A percentile compares a stretch with the other conserved stretches of the same genome.
phyloP scores from a whole-genome alignment of 106 monocot species.

The Dendrobium huoshanense region DNA sequence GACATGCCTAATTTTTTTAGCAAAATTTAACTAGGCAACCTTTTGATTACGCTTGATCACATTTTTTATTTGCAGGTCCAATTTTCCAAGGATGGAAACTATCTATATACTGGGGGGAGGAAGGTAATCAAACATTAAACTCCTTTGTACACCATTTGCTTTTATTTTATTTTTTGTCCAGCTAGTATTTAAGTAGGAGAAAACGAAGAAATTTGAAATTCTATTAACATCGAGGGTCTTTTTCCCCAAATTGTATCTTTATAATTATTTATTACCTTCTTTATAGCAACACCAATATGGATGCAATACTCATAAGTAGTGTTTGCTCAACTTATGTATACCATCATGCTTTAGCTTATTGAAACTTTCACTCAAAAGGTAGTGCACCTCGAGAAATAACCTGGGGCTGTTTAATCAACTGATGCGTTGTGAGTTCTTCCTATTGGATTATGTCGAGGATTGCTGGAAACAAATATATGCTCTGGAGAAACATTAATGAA shows the following conservation, averaged over 20 bases:
- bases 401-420: too few species aligned
- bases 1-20: neutral
- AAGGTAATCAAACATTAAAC: conserved; percentile 39
- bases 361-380: too few species aligned
- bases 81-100: conserved; percentile 95
- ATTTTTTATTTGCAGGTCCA: conserved; percentile 39
- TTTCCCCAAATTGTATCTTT: neutral
- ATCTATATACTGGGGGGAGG: conserved; percentile 85
- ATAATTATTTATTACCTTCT: neutral
- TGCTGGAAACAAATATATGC: too few species aligned
- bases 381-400: too few species aligned
- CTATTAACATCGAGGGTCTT: neutral
- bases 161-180: neutral
- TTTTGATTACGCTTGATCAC: neutral
- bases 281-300: neutral
- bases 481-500: too few species aligned
- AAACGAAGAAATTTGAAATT: neutral
- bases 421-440: too few species aligned
- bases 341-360: too few species aligned
- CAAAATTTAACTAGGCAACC: neutral
- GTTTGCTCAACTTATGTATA: too few species aligned
- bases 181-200: neutral
- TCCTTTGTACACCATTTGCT: neutral
- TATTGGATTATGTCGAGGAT: too few species aligned
- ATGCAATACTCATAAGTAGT: too few species aligned